Percentiles rank a stretch among this genome's conserved stretches.
Evolutionary conservation across 805 yeast species (phyloP).

Genomic region (Myxozyma neotropica): DNA sequence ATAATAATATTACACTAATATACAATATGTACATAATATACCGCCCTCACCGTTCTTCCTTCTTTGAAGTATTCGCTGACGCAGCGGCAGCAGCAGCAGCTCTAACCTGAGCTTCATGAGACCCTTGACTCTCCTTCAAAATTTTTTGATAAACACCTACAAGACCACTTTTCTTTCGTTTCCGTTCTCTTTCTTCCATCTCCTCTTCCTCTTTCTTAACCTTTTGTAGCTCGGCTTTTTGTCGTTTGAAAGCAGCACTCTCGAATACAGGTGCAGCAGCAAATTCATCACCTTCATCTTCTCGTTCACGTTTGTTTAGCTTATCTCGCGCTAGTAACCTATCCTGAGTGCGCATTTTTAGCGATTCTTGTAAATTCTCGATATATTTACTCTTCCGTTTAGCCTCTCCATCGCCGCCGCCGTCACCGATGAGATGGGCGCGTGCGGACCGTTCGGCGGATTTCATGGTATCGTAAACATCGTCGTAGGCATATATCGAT

Average conservation of each 20-base stretch:
- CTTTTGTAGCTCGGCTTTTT: slow-evolving; percentile 42
- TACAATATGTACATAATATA: no score
- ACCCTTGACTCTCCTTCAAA: slow-evolving; percentile 13
- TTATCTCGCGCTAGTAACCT: slow-evolving; percentile 46
- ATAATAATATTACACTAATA: no score
- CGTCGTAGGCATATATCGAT: slow-evolving; percentile 50
- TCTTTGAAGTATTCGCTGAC: not conserved
- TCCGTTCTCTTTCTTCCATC: slow-evolving; percentile 14
- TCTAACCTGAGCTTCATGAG: slow-evolving; percentile 25
- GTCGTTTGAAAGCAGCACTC: slow-evolving; percentile 51
- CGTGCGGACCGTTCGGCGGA: slow-evolving; percentile 33
- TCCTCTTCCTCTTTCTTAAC: slow-evolving; percentile 31
- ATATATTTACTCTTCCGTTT: slow-evolving; percentile 45
- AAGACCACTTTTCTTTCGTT: slow-evolving; percentile 10
- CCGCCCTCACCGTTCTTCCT: no score
- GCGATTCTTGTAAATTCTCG: slow-evolving; percentile 49
- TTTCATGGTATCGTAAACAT: slow-evolving; percentile 51
- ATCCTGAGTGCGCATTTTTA: slow-evolving; percentile 51
- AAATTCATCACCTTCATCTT: slow-evolving; percentile 46
- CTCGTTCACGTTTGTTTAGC: slow-evolving; percentile 46
- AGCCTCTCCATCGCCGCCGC: slow-evolving; percentile 21
- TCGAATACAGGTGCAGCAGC: slow-evolving; percentile 52
- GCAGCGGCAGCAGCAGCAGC: slow-evolving; percentile 27
- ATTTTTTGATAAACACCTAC: slow-evolving; percentile 27
- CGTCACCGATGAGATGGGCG: slow-evolving; percentile 1